Evolutionary conservation across 2,329 filamentous ascomycete species (phyloP).

Genomic region (Fusarium agapanthi): DNA sequence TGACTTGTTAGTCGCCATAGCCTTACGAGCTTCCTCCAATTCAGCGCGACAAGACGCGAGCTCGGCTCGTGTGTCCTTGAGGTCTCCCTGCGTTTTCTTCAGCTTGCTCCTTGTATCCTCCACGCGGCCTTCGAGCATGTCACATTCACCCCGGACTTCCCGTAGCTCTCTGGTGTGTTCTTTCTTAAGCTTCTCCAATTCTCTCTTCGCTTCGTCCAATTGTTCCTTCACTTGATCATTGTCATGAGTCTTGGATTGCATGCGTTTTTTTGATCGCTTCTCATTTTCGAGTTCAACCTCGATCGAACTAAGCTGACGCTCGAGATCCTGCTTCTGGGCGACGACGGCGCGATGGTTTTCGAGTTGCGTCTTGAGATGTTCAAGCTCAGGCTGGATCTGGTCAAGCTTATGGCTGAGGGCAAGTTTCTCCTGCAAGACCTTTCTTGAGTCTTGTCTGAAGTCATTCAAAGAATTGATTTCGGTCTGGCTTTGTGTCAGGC

Average conservation of each 20-base stretch:
- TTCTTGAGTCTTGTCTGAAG: constrained; percentile 74
- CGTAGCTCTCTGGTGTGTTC: constrained; percentile 63
- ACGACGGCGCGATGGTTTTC: constrained; percentile 72
- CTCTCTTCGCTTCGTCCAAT: constrained; percentile 52
- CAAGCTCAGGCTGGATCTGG: constrained; percentile 63
- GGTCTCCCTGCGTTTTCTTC: constrained; percentile 73
- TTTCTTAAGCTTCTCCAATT: constrained; percentile 56
- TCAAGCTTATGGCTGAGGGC: constrained; percentile 61
- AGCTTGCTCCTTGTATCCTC: constrained; percentile 68
- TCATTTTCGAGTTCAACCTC: constrained; percentile 87
- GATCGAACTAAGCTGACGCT: constrained; percentile 78
- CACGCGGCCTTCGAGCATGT: constrained; percentile 75
- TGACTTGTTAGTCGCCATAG: constrained; percentile 28
- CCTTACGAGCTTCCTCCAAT: constrained; percentile 46
- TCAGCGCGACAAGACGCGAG: constrained; percentile 53
- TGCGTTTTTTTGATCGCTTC: constrained; percentile 53
- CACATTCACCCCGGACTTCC: constrained; percentile 69
- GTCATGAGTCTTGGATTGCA: constrained; percentile 47
- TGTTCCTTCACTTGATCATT: constrained; percentile 52
- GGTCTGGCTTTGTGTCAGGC: constrained; percentile 56
- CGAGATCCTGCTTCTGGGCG: constrained; percentile 80
- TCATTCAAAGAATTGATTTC: constrained; percentile 76
- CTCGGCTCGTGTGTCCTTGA: constrained; percentile 67
- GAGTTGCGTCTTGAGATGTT: constrained; percentile 64
- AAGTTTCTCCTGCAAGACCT: constrained; percentile 69